phyloP scores from a whole-genome alignment of 805 yeast species.

The Kluyveromyces wickerhamii region DNA sequence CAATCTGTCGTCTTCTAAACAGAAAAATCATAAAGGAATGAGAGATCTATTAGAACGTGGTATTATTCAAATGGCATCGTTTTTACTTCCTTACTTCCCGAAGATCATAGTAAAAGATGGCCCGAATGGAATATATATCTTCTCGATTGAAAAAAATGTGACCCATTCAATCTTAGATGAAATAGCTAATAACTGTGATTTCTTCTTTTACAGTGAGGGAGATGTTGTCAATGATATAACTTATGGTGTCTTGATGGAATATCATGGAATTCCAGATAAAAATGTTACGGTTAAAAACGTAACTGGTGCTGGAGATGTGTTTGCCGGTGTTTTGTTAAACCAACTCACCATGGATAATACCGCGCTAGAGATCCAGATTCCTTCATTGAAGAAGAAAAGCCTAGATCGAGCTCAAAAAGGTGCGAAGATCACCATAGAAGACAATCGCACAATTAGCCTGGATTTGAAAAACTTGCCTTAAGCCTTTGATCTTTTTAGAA shows the following conservation, averaged over 20 bases:
- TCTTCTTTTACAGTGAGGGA: conserved; percentile 7
- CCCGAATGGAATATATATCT: conserved; percentile 45
- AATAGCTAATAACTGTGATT: conserved; percentile 10
- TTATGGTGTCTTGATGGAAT: conserved; percentile 55
- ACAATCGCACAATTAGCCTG: conserved; percentile 8
- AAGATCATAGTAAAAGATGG: conserved; percentile 63
- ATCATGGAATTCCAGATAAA: conserved; percentile 38
- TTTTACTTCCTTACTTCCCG: conserved; percentile 67
- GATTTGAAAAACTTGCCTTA: conserved; percentile 6
- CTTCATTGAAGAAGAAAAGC: conserved; percentile 2
- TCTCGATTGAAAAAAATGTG: conserved; percentile 28
- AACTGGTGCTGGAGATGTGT: conserved; percentile 85
- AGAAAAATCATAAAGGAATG: conserved; percentile 16
- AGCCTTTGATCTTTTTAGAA: neutral
- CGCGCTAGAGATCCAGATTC: conserved; percentile 5
- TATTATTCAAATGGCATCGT: conserved; percentile 56
- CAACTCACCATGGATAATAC: conserved; percentile 19
- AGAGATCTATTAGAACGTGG: conserved; percentile 34
- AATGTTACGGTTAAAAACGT: conserved; percentile 48
- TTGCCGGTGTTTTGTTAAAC: conserved; percentile 56
- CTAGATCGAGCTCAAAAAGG: conserved; percentile 11
- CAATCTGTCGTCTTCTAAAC: conserved; percentile 15
- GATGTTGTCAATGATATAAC: conserved; percentile 10
- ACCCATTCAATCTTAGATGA: conserved; percentile 8
- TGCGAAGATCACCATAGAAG: conserved; percentile 11